These are phyloP conservation scores for Cephaloascus albidus DNA, from an alignment of 805 yeast genomes.

Conservation along the genomic window DNA sequence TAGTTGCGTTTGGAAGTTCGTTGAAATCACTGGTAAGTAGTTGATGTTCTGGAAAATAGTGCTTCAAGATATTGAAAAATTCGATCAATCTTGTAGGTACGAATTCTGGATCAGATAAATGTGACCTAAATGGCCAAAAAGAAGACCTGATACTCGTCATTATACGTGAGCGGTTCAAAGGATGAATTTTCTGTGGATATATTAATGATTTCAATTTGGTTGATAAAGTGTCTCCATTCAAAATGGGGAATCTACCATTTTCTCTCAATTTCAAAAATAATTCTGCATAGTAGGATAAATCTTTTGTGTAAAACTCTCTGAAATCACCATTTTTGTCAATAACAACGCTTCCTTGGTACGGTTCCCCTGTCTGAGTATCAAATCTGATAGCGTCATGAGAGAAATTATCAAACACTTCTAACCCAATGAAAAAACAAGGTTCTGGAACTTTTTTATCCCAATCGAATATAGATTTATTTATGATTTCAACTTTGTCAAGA, in stretches of 20 bases:
- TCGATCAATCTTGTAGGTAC: constrained; percentile 71
- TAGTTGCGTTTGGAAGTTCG: constrained; percentile 31
- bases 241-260: constrained; percentile 27
- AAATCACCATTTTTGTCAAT: constrained; percentile 69
- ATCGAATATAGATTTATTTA: constrained; percentile 67
- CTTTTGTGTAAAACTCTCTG: constrained; percentile 59
- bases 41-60: constrained; percentile 67
- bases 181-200: constrained; percentile 33
- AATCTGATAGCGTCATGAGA: constrained; percentile 76
- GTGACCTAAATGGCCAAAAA: constrained; percentile 57
- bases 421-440: constrained; percentile 70
- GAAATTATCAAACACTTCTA: constrained; percentile 79
- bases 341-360: constrained; percentile 71
- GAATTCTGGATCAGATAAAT: constrained; percentile 64
- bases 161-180: constrained; percentile 41
- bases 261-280: constrained; percentile 49
- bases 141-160: constrained; percentile 35
- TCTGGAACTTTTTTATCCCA: constrained; percentile 54
- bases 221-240: constrained; percentile 12
- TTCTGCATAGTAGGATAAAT: constrained; percentile 46
- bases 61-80: constrained; percentile 52
- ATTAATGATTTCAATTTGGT: constrained; percentile 12
- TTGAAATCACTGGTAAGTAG: constrained; percentile 66
- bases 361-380: constrained; percentile 56
- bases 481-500: constrained; percentile 45